phyloP scores from a whole-genome alignment of 352 stramenopile genomes.

The Pythium oligandrum region DNA sequence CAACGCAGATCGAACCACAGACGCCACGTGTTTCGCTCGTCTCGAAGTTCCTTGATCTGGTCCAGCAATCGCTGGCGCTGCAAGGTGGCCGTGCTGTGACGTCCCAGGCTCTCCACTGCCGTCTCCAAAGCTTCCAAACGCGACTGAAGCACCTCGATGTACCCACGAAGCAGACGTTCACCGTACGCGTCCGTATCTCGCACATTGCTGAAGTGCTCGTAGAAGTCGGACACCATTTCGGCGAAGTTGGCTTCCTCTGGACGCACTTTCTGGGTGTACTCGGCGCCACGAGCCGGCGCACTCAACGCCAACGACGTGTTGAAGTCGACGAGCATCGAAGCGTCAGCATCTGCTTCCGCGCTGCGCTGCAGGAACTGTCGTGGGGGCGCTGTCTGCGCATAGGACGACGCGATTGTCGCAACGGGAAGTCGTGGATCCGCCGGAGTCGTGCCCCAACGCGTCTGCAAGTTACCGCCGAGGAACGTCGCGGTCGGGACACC shows the following conservation, averaged over 20 bases:
- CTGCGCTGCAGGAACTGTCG: constrained; percentile 3
- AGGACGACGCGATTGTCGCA: constrained; percentile 68
- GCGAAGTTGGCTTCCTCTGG: constrained; percentile 76
- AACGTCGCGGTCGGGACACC: constrained; percentile 12
- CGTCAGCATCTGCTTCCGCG: constrained; percentile 21
- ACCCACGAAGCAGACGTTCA: constrained; percentile 66
- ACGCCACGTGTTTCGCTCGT: constrained; percentile 84
- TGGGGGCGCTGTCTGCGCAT: constrained; percentile 25
- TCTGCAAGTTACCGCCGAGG: constrained; percentile 14
- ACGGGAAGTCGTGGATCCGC: constrained; percentile 54
- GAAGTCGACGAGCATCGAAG: constrained; percentile 44
- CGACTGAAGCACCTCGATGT: constrained; percentile 73
- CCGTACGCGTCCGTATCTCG: constrained; percentile 69
- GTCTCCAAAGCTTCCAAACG: constrained; percentile 52
- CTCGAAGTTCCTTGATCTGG: constrained; percentile 55
- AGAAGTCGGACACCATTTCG: constrained; percentile 72
- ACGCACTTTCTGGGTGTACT: constrained; percentile 52
- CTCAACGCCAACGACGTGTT: constrained; percentile 34
- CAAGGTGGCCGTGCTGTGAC: constrained; percentile 4
- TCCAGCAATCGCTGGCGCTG: constrained; percentile 33
- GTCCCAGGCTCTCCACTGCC: constrained; percentile 14
- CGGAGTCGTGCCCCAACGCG: constrained; percentile 1
- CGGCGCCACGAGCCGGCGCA: constrained; percentile 25
- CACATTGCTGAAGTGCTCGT: constrained; percentile 61
- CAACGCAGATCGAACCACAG: constrained; percentile 68